Percentiles rank a stretch among this genome's conserved stretches.
phyloP scores from a whole-genome alignment of 192 early-diverging fungal species.

The Coemansia sp. region DNA sequence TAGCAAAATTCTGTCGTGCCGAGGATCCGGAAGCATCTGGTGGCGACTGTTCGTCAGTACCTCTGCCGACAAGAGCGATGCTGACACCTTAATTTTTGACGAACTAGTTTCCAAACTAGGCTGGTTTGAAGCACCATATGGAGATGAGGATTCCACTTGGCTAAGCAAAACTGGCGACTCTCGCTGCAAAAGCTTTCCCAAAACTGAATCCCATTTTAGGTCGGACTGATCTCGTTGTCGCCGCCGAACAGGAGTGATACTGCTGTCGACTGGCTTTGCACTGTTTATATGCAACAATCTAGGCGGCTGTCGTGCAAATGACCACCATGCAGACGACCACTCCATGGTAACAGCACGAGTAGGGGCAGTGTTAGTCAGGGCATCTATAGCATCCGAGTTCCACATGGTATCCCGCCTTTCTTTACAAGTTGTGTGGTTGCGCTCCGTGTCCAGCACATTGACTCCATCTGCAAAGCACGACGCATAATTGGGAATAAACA shows the following conservation, averaged over 20 bases:
- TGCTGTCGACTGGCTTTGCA: too few relatives aligned
- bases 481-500: constrained; percentile 23
- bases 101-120: too few relatives aligned
- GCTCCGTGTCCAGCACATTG: constrained; percentile 1
- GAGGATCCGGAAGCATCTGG: constrained; percentile 66
- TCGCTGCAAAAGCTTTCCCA: constrained; percentile 18
- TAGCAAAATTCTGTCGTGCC: constrained; percentile 57
- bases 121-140: too few relatives aligned
- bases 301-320: constrained; percentile 30
- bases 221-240: constrained; percentile 44
- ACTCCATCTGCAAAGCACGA: background rate
- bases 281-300: background rate
- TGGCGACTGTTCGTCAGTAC: constrained; percentile 24
- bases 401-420: constrained; percentile 28
- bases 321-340: constrained; percentile 26
- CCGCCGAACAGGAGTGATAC: constrained; percentile 12
- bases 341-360: too few relatives aligned
- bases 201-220: constrained; percentile 45
- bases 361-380: too few relatives aligned
- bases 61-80: constrained; percentile 30
- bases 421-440: background rate
- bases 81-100: background rate
- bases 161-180: too few relatives aligned
- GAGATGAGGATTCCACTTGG: too few relatives aligned
- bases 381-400: constrained; percentile 3